phyloP scores from a whole-genome alignment of 495 filamentous ascomycete genomes.

The Cudoniella acicularis region DNA sequence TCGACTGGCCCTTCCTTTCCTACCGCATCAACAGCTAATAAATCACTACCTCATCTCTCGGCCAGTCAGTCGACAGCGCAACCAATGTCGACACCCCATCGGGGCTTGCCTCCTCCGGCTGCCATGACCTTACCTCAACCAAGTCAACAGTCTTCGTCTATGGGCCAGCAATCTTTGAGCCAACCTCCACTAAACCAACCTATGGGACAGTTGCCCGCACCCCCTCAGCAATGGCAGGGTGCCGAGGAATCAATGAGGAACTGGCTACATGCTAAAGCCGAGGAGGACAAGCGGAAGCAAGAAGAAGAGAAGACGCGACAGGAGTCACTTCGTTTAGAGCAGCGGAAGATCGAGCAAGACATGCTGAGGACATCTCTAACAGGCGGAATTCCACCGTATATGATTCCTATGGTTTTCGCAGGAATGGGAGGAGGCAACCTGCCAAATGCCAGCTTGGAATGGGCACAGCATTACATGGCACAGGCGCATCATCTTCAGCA shows the following conservation, averaged over 20 bases:
- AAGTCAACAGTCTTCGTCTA: constrained; percentile 34
- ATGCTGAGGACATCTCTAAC: constrained; percentile 79
- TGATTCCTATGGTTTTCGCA: constrained; percentile 88
- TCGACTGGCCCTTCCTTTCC: constrained; percentile 40
- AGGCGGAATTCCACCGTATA: constrained; percentile 77
- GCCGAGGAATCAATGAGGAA: constrained; percentile 76
- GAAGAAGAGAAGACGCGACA: constrained; percentile 88
- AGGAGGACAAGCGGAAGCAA: constrained; percentile 80
- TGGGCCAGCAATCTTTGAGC: constrained; percentile 32
- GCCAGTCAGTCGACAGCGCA: constrained; percentile 10
- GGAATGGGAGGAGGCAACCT: constrained; percentile 69
- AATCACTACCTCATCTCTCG: constrained; percentile 20
- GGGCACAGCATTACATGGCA: constrained; percentile 65
- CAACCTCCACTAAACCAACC: constrained; percentile 30
- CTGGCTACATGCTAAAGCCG: constrained; percentile 78
- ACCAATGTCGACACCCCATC: constrained; percentile 69
- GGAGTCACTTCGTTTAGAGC: constrained; percentile 71
- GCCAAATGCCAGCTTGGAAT: constrained; percentile 59
- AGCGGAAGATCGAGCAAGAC: constrained; percentile 75
- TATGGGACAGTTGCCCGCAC: constrained; percentile 58
- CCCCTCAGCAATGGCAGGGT: constrained; percentile 68
- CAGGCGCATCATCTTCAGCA: constrained; percentile 52
- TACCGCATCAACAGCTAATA: constrained; percentile 36
- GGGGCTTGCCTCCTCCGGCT: constrained; percentile 70
- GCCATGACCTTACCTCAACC: constrained; percentile 60